Evolutionary conservation across 2,329 filamentous ascomycete species (phyloP).

Genomic region (Trichoderma lentiforme): DNA sequence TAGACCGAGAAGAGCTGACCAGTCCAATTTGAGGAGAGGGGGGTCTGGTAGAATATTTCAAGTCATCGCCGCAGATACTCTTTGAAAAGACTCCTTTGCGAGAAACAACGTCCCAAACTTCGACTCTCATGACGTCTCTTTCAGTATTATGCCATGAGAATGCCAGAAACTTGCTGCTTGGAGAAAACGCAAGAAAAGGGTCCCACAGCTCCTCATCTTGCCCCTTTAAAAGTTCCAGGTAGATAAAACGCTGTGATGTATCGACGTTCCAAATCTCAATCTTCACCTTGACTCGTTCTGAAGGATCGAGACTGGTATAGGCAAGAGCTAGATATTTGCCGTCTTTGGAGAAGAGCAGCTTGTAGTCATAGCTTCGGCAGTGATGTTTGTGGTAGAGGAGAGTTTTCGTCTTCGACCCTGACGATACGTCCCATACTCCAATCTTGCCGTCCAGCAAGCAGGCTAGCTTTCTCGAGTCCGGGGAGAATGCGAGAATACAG

Average conservation of each 20-base stretch:
- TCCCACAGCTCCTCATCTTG: too few relatives aligned
- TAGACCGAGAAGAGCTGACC: neutral
- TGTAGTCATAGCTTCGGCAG: rapidly evolving
- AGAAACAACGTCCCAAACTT: neutral
- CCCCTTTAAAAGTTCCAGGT: neutral
- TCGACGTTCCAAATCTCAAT: neutral
- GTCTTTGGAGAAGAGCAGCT: neutral
- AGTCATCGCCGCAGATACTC: neutral
- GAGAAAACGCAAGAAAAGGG: neutral
- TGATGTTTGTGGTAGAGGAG: neutral
- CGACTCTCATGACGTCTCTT: neutral
- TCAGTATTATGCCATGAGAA: neutral
- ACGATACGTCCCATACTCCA: neutral
- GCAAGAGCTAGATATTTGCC: neutral
- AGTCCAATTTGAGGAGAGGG: too few relatives aligned
- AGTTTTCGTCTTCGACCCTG: neutral
- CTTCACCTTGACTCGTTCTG: neutral
- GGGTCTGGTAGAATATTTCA: neutral
- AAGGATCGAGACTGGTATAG: neutral
- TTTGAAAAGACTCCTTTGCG: neutral
- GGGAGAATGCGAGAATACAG: neutral
- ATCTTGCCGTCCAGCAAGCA: neutral
- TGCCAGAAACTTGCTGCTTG: neutral
- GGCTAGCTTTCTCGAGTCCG: neutral
- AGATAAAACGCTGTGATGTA: neutral